Base-by-base conservation (phyloP, 352 stramenopile species). In the Globisporangium recalcitrans region DNA sequence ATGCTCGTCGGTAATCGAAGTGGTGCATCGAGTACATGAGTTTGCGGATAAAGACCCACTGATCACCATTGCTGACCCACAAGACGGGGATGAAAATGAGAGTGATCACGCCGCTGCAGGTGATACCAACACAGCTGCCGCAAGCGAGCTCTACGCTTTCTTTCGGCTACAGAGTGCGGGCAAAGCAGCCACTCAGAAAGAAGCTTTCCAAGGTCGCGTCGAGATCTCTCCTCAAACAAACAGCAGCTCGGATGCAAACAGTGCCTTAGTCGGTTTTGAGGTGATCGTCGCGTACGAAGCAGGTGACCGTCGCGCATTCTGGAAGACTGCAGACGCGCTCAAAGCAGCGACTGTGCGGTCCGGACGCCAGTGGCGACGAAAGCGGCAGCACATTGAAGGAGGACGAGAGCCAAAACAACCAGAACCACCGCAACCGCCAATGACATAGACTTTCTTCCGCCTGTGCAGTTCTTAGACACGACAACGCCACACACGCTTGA, bases 281-380 rank as follows among this genome's bases (percentile, higher is more conserved):
- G 77, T 92, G 21, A 60, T 68, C 3, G 38, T 88, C 7, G 58
- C 60, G 53, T 95, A 77, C 55, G 71, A 78, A 59, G 60, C 75
- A 49, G 86, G 86, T 3, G 67, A 76, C 11, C 78, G 86, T 16
- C 72, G 75, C 19, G 65, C 67, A 14, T 95, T 91, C 62, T 95
- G 86, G 86, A 75, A 71, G 22, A 68, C 71, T 19, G 71, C 62
- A 7, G 79, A 93, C 29, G 56, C 72, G 40, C 63, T 93, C 24
- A 86, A 91, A 71, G 74, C 73, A 19, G 77, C 71, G 0, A 89
- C 75, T 1, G 27, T 93, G 34, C 79, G 77, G 1, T 87, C 75
- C 3, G 77, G 80, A 27, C 76, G 86, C 2, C 71, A 79, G 31
- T 95, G 84, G 84, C 68, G 86, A 65, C 68, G 84, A 54, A 85